Conservation (phyloP, 805 yeast species). For the Kregervanrija delftensis region DNA sequence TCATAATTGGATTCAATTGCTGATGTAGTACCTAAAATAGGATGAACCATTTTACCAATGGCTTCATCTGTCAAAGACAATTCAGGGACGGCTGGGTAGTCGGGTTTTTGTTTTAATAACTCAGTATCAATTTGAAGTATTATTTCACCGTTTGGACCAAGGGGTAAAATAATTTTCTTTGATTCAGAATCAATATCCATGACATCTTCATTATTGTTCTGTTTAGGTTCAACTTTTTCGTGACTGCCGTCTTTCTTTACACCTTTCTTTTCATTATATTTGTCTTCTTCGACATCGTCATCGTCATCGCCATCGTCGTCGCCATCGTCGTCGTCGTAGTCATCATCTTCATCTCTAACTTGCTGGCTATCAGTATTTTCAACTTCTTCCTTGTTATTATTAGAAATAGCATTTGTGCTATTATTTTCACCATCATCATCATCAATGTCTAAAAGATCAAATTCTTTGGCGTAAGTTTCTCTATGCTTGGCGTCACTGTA, state of each 20-base stretch:
- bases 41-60: conserved; percentile 29
- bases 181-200: neutral
- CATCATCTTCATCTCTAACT: conserved; percentile 24
- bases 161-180: neutral
- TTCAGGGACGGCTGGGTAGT: conserved; percentile 21
- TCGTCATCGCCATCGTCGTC: conserved; percentile 17
- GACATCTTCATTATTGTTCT: neutral
- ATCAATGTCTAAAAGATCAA: conserved; percentile 24
- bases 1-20: conserved; percentile 37
- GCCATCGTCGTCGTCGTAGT: conserved; percentile 28
- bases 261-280: conserved; percentile 4
- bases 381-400: conserved; percentile 1
- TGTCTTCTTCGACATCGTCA: conserved; percentile 11
- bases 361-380: neutral
- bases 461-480: conserved; percentile 10
- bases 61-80: conserved; percentile 24
- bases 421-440: conserved; percentile 1
- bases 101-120: conserved; percentile 22
- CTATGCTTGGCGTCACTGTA: conserved; percentile 9
- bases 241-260: conserved; percentile 1
- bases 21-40: conserved; percentile 29
- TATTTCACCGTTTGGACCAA: conserved; percentile 12
- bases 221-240: neutral
- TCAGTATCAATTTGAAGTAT: conserved; percentile 13
- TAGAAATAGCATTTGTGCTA: conserved; percentile 1